Percentiles rank a stretch among this genome's conserved stretches.
Evolutionary conservation across 139 green algal species (phyloP).

Genomic region (Picochlorum sp.): DNA sequence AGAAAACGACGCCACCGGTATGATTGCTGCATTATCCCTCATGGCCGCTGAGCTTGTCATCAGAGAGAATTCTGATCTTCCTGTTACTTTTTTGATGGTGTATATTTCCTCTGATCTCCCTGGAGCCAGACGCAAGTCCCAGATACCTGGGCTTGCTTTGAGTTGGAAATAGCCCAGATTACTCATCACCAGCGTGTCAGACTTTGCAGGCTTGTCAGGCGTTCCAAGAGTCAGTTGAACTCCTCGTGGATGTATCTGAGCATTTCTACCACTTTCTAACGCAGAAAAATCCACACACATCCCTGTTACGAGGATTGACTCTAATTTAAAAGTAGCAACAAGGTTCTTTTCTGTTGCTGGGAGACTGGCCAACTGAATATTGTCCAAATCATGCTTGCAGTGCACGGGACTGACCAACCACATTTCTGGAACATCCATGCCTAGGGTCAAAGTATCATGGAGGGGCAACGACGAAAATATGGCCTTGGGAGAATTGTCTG

Average conservation of each 20-base stretch:
- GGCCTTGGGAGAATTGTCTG: constrained; percentile 2
- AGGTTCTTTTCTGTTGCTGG: neutral
- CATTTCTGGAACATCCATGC: constrained; percentile 83
- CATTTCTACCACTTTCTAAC: constrained; percentile 16
- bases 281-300: constrained; percentile 55
- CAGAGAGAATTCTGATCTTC: neutral
- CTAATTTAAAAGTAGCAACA: constrained; percentile 78
- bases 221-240: constrained; percentile 83
- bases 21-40: constrained; percentile 4
- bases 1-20: constrained; percentile 29
- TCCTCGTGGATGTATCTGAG: constrained; percentile 63
- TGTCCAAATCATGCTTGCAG: constrained; percentile 83
- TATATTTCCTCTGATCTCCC: constrained; percentile 26
- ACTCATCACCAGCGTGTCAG: constrained; percentile 94
- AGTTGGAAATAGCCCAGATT: constrained; percentile 99
- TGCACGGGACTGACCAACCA: constrained; percentile 81
- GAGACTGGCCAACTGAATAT: constrained; percentile 76
- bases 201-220: constrained; percentile 19
- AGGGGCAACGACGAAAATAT: constrained; percentile 51
- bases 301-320: constrained; percentile 88
- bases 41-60: neutral
- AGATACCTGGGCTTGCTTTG: constrained; percentile 71
- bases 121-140: constrained; percentile 54
- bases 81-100: constrained; percentile 10
- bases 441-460: constrained; percentile 73